Conservation (phyloP, 108 stramenopile genomes). For the Aureococcus anophagefferens region DNA sequence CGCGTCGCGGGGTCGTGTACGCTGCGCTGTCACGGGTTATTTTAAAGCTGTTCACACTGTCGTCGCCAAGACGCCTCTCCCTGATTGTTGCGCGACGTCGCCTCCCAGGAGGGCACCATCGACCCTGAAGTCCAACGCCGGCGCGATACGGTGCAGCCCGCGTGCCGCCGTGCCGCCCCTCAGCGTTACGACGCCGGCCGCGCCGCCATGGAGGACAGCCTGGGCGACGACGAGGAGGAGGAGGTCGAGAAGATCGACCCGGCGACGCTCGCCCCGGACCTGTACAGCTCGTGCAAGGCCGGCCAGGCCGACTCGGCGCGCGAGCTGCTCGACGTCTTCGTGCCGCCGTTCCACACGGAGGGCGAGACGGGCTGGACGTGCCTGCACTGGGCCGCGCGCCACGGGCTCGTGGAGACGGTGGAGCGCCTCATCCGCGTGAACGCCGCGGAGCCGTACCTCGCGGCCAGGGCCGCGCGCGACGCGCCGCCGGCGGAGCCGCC, state of each 20-base stretch:
- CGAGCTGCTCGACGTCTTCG: conserved; percentile 13
- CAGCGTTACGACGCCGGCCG: too few relatives aligned
- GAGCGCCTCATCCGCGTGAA: neutral
- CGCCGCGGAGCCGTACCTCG: neutral
- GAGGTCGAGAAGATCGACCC: conserved; percentile 13
- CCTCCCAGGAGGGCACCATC: too few relatives aligned
- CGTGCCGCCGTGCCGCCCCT: too few relatives aligned
- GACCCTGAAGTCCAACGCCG: too few relatives aligned
- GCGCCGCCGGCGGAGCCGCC: too few relatives aligned
- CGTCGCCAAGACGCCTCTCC: too few relatives aligned
- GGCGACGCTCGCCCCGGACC: neutral
- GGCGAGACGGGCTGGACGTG: conserved; percentile 16
- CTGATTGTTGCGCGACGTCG: too few relatives aligned
- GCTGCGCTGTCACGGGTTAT: too few relatives aligned
- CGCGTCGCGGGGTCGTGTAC: too few relatives aligned
- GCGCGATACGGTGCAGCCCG: too few relatives aligned
- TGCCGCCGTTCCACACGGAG: conserved; percentile 13
- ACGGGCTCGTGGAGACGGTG: conserved; percentile 19
- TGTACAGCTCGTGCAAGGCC: conserved; percentile 23
- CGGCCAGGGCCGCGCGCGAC: neutral
- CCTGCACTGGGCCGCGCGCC: conserved; percentile 19
- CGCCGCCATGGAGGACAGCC: too few relatives aligned
- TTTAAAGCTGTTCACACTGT: too few relatives aligned
- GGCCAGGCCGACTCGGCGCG: conserved; percentile 11
- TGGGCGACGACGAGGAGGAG: conserved; percentile 11